Evolutionary conservation across 1,284 basidiomycete genomes (phyloP).

Genomic region (Sanghuangporus baumii): DNA sequence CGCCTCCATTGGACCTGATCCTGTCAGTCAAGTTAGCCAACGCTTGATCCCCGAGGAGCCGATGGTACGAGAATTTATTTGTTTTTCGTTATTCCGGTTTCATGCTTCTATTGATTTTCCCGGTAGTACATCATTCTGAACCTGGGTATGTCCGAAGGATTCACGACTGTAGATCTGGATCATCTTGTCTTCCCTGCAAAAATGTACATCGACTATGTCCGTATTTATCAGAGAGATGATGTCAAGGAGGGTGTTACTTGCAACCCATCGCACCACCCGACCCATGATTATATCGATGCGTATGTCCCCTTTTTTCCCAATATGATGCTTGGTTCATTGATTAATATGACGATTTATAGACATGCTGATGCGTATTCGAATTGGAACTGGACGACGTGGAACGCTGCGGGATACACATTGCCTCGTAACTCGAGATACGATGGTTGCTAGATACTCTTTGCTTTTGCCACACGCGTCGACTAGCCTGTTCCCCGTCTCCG

Average conservation of each 20-base stretch:
- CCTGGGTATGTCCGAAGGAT: slow-evolving; percentile 63
- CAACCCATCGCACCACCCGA: slow-evolving; percentile 58
- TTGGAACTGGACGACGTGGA: slow-evolving; percentile 28
- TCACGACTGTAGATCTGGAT: slow-evolving; percentile 64
- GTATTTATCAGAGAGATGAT: slow-evolving; percentile 68
- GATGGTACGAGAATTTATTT: slow-evolving; percentile 54
- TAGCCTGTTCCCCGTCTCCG: not conserved
- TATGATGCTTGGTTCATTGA: not conserved
- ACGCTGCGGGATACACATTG: slow-evolving; percentile 24
- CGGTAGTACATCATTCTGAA: slow-evolving; percentile 69
- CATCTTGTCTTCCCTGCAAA: slow-evolving; percentile 60
- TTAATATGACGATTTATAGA: slow-evolving; percentile 7
- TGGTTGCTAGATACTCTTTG: slow-evolving; percentile 21
- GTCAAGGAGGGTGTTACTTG: slow-evolving; percentile 54
- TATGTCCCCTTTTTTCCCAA: slow-evolving; percentile 21
- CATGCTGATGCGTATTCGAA: slow-evolving; percentile 26
- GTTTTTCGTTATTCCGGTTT: slow-evolving; percentile 3
- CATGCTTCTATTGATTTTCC: slow-evolving; percentile 6
- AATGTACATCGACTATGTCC: slow-evolving; percentile 75
- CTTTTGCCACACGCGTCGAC: not conserved
- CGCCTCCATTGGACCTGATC: slow-evolving; percentile 54
- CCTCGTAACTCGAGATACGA: slow-evolving; percentile 28
- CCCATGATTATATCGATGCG: slow-evolving; percentile 38
- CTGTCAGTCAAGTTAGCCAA: slow-evolving; percentile 43
- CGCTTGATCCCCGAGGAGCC: slow-evolving; percentile 78